Evolutionary conservation across 2,329 filamentous ascomycete species (phyloP).

Genomic region (Davidsoniella australis): DNA sequence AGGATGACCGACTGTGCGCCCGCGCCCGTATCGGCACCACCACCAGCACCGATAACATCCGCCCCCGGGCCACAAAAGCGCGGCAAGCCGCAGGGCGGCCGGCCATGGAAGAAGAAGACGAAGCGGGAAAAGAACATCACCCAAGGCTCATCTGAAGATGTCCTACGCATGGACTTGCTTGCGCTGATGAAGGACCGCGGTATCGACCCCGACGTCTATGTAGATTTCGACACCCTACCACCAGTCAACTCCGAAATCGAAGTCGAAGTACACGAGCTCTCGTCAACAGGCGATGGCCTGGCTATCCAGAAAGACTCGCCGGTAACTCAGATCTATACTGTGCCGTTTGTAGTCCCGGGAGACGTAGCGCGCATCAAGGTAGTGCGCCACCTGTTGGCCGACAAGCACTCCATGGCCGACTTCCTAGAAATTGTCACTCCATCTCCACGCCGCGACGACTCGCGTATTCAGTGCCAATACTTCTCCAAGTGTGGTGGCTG

Average conservation of each 20-base stretch:
- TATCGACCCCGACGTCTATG: conserved; percentile 16
- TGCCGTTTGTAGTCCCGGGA: conserved; percentile 77
- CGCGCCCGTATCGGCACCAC: no score
- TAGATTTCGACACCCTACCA: conserved; percentile 30
- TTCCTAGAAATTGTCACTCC: conserved; percentile 62
- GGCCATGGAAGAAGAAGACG: conserved; percentile 23
- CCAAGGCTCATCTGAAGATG: conserved; percentile 48
- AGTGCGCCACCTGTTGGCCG: conserved; percentile 47
- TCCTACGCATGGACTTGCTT: conserved; percentile 46
- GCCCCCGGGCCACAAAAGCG: conserved; percentile 8
- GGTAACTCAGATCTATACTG: conserved; percentile 55
- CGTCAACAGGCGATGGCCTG: conserved; percentile 83
- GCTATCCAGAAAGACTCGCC: conserved; percentile 40
- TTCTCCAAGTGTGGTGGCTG: conserved; percentile 80
- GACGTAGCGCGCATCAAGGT: conserved; percentile 67
- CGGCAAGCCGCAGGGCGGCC: conserved; percentile 10
- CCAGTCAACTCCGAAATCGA: conserved; percentile 60
- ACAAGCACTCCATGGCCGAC: conserved; percentile 62
- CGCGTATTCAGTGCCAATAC: conserved; percentile 65
- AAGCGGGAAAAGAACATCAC: conserved; percentile 43
- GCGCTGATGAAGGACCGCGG: conserved; percentile 30
- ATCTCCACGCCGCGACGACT: conserved; percentile 60
- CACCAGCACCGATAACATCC: not conserved
- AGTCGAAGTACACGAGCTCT: conserved; percentile 64
- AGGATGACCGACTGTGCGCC: no score